These are phyloP conservation scores for Boehmeria nivea DNA, from an alignment of 306 rosid genomes.

Conservation along the genomic window DNA sequence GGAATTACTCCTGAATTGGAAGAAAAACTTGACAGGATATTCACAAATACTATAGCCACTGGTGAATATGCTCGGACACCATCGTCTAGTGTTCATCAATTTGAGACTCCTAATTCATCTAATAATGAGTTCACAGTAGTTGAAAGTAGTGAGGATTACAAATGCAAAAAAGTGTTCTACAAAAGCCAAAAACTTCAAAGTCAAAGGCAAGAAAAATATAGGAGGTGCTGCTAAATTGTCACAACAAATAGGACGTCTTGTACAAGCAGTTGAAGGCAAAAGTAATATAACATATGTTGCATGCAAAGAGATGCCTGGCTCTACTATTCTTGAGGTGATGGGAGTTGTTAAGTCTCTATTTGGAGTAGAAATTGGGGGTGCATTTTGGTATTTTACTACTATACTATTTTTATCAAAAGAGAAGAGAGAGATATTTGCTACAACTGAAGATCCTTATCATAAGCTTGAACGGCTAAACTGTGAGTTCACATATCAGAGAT, in stretches of 20 bases:
- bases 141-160: background rate
- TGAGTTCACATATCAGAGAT: too few species aligned
- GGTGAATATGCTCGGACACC: background rate
- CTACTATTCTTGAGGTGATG: background rate
- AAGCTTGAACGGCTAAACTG: background rate
- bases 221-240: too few species aligned
- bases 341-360: background rate
- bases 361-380: background rate
- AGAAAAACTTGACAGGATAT: background rate
- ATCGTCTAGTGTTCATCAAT: background rate
- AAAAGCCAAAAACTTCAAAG: too few species aligned
- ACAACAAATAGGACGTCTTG: too few species aligned
- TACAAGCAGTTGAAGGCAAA: too few species aligned
- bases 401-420: background rate
- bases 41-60: background rate
- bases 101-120: too few species aligned
- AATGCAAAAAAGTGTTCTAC: background rate
- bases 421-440: slow-evolving; percentile 1
- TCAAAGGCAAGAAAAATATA: too few species aligned
- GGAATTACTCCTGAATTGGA: background rate
- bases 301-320: too few species aligned
- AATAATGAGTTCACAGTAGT: too few species aligned
- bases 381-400: background rate
- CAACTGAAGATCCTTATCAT: background rate
- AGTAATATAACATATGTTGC: too few species aligned